Evolutionary conservation across 352 stramenopile genomes (phyloP).

Genomic region (Phytophthora boehmeriae): DNA sequence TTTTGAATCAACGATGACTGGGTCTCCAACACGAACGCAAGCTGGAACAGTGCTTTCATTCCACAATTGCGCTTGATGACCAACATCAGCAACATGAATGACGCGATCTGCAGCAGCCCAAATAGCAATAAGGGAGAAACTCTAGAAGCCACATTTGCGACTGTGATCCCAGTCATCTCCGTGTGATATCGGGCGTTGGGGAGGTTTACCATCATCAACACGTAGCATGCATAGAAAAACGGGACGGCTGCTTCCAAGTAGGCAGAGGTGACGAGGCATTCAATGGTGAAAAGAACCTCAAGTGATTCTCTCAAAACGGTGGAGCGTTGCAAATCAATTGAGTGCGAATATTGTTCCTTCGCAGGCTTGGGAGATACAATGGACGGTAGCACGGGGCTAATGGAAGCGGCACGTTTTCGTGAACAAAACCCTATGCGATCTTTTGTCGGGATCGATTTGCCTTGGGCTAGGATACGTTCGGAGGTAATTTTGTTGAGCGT

Average conservation of each 20-base stretch:
- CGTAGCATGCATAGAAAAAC: slow-evolving; percentile 36
- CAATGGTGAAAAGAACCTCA: slow-evolving; percentile 28
- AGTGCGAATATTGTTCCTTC: neutral
- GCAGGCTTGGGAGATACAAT: neutral
- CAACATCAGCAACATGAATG: slow-evolving; percentile 18
- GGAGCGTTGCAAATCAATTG: neutral
- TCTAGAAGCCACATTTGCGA: slow-evolving; percentile 9
- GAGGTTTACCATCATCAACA: slow-evolving; percentile 26
- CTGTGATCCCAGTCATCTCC: slow-evolving; percentile 24
- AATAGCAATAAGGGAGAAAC: slow-evolving; percentile 26
- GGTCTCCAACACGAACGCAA: slow-evolving; percentile 44
- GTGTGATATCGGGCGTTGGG: slow-evolving; percentile 44
- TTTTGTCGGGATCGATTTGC: neutral
- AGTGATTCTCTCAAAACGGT: slow-evolving; percentile 22
- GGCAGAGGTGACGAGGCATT: slow-evolving; percentile 41
- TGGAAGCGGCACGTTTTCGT: too few relatives aligned
- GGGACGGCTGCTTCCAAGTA: slow-evolving; percentile 48
- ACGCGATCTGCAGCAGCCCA: slow-evolving; percentile 25
- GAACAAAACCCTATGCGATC: neutral
- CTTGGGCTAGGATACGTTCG: neutral
- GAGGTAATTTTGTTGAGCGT: slow-evolving; percentile 8
- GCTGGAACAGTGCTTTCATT: slow-evolving; percentile 24
- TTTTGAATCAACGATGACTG: slow-evolving; percentile 20
- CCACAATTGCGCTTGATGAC: slow-evolving; percentile 19
- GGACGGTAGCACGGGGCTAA: neutral